phyloP scores from a whole-genome alignment of 495 filamentous ascomycete genomes.

The Aspergillus coremiiformis region DNA sequence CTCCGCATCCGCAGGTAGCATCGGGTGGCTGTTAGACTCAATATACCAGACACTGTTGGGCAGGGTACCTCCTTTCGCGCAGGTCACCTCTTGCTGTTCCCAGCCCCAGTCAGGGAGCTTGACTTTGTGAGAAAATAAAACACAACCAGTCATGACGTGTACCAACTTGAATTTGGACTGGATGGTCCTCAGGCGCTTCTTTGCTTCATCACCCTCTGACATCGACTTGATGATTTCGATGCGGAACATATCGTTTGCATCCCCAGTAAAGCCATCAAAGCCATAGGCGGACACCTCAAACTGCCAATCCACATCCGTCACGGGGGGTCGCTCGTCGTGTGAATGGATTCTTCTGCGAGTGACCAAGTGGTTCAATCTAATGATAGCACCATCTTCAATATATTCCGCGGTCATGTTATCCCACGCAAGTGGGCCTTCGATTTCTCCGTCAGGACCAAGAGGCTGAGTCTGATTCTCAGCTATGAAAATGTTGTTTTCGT shows the following conservation, averaged over 20 bases:
- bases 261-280: conserved; percentile 92
- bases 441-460: conserved; percentile 64
- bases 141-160: conserved; percentile 94
- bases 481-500: conserved; percentile 93
- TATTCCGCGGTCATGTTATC: conserved; percentile 60
- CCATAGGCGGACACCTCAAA: conserved; percentile 97
- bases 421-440: conserved; percentile 78
- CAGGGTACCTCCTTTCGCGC: conserved; percentile 83
- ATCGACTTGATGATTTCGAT: conserved; percentile 89
- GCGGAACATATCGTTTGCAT: conserved; percentile 93
- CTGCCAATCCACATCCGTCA: conserved; percentile 97
- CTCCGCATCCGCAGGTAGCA: conserved; percentile 65
- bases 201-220: conserved; percentile 72
- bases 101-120: conserved; percentile 96
- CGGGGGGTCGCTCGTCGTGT: conserved; percentile 92
- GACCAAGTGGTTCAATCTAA: conserved; percentile 74
- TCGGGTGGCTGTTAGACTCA: conserved; percentile 78
- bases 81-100: conserved; percentile 97
- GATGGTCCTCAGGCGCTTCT: conserved; percentile 83
- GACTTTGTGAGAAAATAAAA: conserved; percentile 95
- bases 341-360: conserved; percentile 90
- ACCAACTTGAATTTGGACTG: conserved; percentile 93
- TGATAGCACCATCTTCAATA: conserved; percentile 70
- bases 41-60: conserved; percentile 98
- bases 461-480: conserved; percentile 95